These are phyloP conservation scores for Fusarium sp. DNA, from an alignment of 2,329 filamentous ascomycete genomes.

Conservation along the genomic window DNA sequence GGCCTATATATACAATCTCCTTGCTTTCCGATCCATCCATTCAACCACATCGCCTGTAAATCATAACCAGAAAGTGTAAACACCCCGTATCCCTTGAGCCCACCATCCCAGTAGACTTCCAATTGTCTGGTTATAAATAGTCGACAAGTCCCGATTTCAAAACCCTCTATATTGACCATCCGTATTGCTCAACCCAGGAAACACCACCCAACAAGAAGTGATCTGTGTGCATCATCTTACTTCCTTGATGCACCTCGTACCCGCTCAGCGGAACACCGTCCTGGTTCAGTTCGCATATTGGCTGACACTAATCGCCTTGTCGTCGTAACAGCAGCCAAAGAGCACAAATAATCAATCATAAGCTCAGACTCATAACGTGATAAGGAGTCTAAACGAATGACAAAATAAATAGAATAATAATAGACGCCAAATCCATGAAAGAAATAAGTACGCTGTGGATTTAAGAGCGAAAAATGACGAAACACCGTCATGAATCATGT, in stretches of 20 bases:
- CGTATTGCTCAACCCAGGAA: conserved; percentile 15
- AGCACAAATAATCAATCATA: conserved; percentile 13
- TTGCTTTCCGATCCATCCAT: conserved; percentile 6
- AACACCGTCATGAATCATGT: conserved; percentile 40
- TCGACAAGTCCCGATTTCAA: neutral
- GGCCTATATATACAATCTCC: conserved; percentile 25
- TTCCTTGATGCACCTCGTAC: neutral
- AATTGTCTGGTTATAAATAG: conserved; percentile 7
- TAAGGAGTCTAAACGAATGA: conserved; percentile 20
- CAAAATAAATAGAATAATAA: conserved; percentile 22
- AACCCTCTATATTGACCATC: conserved; percentile 17
- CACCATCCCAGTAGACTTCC: conserved; percentile 7
- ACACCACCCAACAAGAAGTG: conserved; percentile 5
- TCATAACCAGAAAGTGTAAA: conserved; percentile 32
- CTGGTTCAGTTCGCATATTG: neutral
- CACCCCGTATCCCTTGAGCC: conserved; percentile 2
- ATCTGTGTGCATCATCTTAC: neutral
- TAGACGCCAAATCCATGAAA: conserved; percentile 28
- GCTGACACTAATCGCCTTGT: neutral
- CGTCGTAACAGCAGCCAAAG: neutral
- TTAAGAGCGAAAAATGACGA: conserved; percentile 32
- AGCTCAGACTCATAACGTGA: conserved; percentile 6
- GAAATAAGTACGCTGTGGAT: conserved; percentile 34
- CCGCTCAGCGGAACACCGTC: neutral
- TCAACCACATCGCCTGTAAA: conserved; percentile 9